Conservation (phyloP, 306 rosid species). For the Sesbania bispinosa region DNA sequence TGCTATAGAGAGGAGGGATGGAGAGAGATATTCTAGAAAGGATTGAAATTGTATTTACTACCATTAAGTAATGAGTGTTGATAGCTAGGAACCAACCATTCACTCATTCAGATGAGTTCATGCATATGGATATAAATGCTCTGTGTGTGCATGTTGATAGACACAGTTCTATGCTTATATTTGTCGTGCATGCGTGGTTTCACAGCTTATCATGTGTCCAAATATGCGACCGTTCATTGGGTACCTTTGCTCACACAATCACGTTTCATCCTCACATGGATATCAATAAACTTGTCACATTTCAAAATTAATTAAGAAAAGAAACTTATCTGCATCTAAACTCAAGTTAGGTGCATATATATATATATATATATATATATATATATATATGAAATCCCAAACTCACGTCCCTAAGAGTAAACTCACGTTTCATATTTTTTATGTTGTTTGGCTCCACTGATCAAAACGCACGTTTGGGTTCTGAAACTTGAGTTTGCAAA, state of each 20-base stretch:
- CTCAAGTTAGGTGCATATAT: background rate
- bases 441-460: no score
- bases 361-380: no score
- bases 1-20: no score
- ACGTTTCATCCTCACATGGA: conserved; percentile 26
- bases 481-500: no score
- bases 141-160: background rate
- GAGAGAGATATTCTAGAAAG: no score
- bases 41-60: no score
- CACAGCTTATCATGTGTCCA: conserved; percentile 15
- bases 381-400: no score
- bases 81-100: conserved; percentile 1
- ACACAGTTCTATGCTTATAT: conserved; percentile 3
- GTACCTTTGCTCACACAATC: background rate
- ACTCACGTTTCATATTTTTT: no score
- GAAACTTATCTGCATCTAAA: background rate
- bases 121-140: conserved; percentile 26
- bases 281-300: conserved; percentile 11
- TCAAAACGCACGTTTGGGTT: no score
- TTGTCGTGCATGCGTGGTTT: conserved; percentile 25
- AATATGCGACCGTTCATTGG: background rate
- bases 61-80: no score
- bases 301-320: background rate
- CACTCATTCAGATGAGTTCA: background rate
- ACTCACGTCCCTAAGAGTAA: no score